Conservation (phyloP, 176 grass and related monocot genomes). For the Oryza officinalis region DNA sequence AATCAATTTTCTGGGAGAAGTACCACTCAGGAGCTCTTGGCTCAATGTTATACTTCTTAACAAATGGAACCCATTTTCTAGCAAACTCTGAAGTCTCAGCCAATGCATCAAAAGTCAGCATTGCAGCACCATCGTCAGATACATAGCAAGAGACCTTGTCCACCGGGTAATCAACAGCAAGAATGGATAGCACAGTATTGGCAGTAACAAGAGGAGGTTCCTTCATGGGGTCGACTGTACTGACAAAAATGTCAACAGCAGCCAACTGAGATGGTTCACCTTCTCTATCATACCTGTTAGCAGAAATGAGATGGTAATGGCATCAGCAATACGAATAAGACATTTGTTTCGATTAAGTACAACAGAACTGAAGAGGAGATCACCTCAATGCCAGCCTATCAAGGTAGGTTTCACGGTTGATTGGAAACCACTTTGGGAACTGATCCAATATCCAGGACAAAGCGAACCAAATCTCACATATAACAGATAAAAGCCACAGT, state of each 20-base stretch:
- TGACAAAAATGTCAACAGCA: constrained; percentile 98
- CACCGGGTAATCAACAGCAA: constrained; percentile 96
- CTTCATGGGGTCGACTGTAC: constrained; percentile 98
- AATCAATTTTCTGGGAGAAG: constrained; percentile 97
- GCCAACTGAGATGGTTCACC: constrained; percentile 97
- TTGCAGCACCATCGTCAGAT: constrained; percentile 98
- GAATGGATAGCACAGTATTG: constrained; percentile 95
- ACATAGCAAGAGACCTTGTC: constrained; percentile 99
- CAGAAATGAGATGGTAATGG: constrained; percentile 26
- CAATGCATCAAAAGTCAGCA: constrained; percentile 92
- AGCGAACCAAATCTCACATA: constrained; percentile 99
- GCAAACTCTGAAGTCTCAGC: constrained; percentile 99
- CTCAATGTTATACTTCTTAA: constrained; percentile 95
- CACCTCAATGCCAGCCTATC: constrained; percentile 97
- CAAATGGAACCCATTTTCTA: constrained; percentile 99
- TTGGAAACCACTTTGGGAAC: constrained; percentile 98
- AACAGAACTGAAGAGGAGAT: constrained; percentile 39
- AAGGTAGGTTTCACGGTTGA: constrained; percentile 99
- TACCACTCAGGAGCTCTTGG: constrained; percentile 98
- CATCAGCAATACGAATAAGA: constrained; percentile 33
- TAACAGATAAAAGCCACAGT: constrained; percentile 95
- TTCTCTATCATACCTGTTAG: constrained; percentile 90
- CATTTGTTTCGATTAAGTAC: constrained; percentile 6
- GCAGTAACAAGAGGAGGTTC: constrained; percentile 98
- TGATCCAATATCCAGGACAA: constrained; percentile 99